phyloP scores from a whole-genome alignment of 208 protist species.

The Leishmania gerbilli region DNA sequence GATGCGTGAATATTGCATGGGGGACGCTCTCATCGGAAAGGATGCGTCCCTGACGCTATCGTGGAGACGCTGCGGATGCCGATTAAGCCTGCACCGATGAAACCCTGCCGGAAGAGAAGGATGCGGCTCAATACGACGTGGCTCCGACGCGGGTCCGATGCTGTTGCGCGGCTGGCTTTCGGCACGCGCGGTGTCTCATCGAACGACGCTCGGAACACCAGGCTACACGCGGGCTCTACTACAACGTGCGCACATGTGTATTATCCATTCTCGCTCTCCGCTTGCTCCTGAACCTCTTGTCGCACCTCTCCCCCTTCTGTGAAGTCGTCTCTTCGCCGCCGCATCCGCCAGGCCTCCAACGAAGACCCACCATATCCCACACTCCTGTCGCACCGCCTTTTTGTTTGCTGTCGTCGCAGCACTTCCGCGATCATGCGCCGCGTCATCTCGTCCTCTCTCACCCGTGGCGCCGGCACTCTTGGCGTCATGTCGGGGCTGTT shows the following conservation, averaged over 20 bases:
- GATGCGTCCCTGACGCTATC: too few species aligned
- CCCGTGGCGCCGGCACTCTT: constrained; percentile 15
- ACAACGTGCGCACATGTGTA: not conserved
- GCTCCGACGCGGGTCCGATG: not conserved
- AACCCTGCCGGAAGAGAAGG: not conserved
- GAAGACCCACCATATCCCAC: not conserved
- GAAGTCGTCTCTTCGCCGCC: not conserved
- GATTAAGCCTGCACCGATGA: not conserved
- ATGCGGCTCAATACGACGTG: not conserved
- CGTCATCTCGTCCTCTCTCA: constrained; percentile 19
- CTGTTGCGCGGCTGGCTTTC: not conserved
- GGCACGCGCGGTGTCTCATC: not conserved
- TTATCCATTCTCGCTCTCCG: not conserved
- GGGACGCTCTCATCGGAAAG: too few species aligned
- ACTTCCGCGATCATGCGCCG: constrained; percentile 26
- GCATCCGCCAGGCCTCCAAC: not conserved
- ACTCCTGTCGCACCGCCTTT: not conserved
- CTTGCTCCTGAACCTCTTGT: not conserved
- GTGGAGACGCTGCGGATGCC: not conserved
- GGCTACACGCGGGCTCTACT: not conserved
- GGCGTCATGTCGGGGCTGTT: constrained; percentile 11
- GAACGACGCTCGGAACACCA: not conserved
- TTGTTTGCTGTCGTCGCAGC: not conserved
- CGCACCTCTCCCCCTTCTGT: not conserved
- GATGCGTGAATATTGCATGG: not conserved